Percentiles rank a stretch among this genome's conserved stretches.
Conservation (phyloP, 257 asterid species). For the Lantana camara region DNA sequence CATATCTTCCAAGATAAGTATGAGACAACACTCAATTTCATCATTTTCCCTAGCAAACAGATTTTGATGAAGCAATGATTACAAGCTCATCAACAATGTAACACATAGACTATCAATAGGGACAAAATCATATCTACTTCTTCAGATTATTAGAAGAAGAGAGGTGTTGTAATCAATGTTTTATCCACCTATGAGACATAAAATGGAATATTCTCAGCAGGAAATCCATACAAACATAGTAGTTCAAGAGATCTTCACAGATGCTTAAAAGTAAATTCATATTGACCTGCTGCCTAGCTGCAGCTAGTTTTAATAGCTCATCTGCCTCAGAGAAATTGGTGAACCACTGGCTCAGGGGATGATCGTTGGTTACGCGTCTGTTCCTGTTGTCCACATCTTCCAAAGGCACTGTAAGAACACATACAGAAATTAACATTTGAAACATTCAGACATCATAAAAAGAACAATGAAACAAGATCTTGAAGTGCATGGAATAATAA, state of each 20-base stretch:
- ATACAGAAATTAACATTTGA: constrained; percentile 17
- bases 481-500: constrained; percentile 9
- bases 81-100: constrained; percentile 7
- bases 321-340: constrained; percentile 90
- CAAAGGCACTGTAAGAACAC: constrained; percentile 42
- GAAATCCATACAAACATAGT: neutral
- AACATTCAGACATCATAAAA: neutral
- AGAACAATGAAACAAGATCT: constrained; percentile 11
- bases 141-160: neutral
- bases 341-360: constrained; percentile 81
- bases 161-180: neutral
- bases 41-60: neutral
- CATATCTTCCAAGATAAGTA: neutral
- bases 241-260: constrained; percentile 11
- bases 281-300: constrained; percentile 92
- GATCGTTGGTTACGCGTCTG: constrained; percentile 75
- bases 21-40: neutral
- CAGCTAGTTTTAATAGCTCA: constrained; percentile 87
- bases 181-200: constrained; percentile 9
- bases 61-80: neutral
- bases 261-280: constrained; percentile 19
- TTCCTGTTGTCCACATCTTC: constrained; percentile 64
- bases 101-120: neutral
- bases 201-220: neutral
- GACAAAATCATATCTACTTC: neutral